Conservation (phyloP, 306 rosid genomes). For the Potentilla sterilis region DNA sequence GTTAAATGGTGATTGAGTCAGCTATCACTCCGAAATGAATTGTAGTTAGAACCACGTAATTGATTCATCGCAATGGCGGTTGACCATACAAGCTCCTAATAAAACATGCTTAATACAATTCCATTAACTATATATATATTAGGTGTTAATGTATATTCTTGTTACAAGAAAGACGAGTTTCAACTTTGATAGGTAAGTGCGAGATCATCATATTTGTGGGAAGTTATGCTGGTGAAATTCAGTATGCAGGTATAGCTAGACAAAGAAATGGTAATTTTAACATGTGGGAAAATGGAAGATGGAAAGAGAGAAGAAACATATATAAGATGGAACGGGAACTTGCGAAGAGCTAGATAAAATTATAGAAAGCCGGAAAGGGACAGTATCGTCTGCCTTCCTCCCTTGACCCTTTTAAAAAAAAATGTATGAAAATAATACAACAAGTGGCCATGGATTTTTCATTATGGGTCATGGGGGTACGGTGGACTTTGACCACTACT, state of each 20-base stretch:
- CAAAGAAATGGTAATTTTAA: neutral
- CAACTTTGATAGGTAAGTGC: neutral
- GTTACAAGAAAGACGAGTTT: neutral
- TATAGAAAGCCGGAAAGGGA: slow-evolving; percentile 34
- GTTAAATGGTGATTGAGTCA: no score
- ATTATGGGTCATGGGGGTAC: slow-evolving; percentile 19
- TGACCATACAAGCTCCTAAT: no score
- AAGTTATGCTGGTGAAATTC: neutral
- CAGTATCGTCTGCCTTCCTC: slow-evolving; percentile 45
- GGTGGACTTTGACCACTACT: slow-evolving; percentile 82
- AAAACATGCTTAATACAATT: neutral
- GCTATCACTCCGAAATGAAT: no score
- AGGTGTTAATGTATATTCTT: no score
- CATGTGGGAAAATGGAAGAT: neutral
- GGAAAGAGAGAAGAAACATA: neutral
- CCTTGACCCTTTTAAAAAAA: slow-evolving; percentile 47
- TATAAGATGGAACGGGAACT: neutral
- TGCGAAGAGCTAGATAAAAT: neutral
- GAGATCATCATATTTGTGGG: neutral
- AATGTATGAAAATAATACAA: slow-evolving; percentile 12
- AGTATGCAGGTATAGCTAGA: neutral
- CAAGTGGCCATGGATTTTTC: neutral
- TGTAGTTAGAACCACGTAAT: no score
- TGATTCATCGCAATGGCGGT: no score
- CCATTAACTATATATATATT: neutral